These are phyloP conservation scores for Globisporangium acanthophoron DNA, from an alignment of 352 stramenopile genomes.

Conservation along the genomic window DNA sequence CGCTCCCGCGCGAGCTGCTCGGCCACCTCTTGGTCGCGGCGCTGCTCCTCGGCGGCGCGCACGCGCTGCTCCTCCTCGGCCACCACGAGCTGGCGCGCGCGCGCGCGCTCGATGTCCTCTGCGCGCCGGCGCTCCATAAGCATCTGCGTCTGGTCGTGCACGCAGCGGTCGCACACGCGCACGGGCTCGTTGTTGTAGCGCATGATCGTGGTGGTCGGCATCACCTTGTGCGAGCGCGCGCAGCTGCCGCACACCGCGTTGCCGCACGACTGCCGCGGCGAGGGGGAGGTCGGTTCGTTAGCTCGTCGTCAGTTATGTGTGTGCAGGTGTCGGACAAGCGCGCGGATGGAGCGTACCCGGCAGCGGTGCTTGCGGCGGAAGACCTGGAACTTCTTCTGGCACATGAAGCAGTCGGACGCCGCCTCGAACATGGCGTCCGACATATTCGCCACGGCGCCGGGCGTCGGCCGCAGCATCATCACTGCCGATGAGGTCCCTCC, in stretches of 20 bases:
- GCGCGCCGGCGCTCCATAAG: slow-evolving; percentile 59
- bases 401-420: slow-evolving; percentile 63
- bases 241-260: slow-evolving; percentile 77
- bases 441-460: slow-evolving; percentile 18
- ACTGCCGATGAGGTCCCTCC: background rate
- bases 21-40: slow-evolving; percentile 41
- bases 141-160: slow-evolving; percentile 72
- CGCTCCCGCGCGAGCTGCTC: slow-evolving; percentile 34
- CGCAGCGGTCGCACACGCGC: slow-evolving; percentile 75
- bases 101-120: slow-evolving; percentile 66
- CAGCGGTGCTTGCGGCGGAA: slow-evolving; percentile 84
- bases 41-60: slow-evolving; percentile 41
- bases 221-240: slow-evolving; percentile 69
- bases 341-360: slow-evolving; percentile 27
- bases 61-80: slow-evolving; percentile 62
- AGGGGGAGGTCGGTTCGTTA: background rate
- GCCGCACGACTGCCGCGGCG: slow-evolving; percentile 47
- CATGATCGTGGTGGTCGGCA: slow-evolving; percentile 55
- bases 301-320: background rate
- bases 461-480: slow-evolving; percentile 16
- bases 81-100: slow-evolving; percentile 63
- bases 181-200: slow-evolving; percentile 77
- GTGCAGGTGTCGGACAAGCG: background rate
- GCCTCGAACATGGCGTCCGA: slow-evolving; percentile 51
- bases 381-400: slow-evolving; percentile 83